Conservation (phyloP, 192 early-diverging fungal genomes). For the Coemansia sp. region DNA sequence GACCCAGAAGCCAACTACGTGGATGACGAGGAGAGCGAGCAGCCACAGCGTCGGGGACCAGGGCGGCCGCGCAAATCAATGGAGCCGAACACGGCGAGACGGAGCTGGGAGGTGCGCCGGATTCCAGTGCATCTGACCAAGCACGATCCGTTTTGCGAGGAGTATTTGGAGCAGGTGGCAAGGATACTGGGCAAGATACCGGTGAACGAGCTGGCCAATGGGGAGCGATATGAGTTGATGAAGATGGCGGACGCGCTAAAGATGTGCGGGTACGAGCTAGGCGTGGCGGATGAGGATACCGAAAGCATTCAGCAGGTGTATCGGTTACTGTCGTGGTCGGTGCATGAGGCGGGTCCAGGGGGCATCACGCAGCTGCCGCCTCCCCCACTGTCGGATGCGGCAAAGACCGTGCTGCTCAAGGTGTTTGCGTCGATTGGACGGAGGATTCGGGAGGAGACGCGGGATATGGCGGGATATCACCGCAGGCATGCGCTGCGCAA, state of each 20-base stretch:
- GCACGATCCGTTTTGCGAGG: conserved; percentile 31
- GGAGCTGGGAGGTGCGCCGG: conserved; percentile 22
- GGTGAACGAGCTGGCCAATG: conserved; percentile 13
- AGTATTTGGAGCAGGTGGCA: conserved; percentile 14
- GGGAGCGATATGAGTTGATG: conserved; percentile 42
- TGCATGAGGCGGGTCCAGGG: conserved; percentile 22
- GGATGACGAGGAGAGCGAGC: conserved; percentile 14
- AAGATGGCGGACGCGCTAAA: conserved; percentile 50
- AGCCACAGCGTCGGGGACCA: conserved; percentile 12
- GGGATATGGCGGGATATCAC: conserved; percentile 47
- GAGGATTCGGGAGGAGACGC: conserved; percentile 37
- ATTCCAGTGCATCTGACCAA: conserved; percentile 40
- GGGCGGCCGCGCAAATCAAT: conserved; percentile 34
- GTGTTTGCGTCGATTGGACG: conserved; percentile 37
- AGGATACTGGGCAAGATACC: conserved; percentile 16
- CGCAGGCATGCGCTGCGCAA: conserved; percentile 41
- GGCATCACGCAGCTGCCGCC: conserved; percentile 23
- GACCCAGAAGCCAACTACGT: conserved; percentile 1
- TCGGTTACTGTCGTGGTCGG: conserved; percentile 34
- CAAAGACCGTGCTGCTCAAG: conserved; percentile 17
- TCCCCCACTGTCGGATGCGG: conserved; percentile 20
- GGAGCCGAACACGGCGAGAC: conserved; percentile 5
- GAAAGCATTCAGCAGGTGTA: conserved; percentile 30
- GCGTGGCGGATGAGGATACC: conserved; percentile 9
- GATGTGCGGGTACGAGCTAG: conserved; percentile 47